Evolutionary conservation across 1,284 basidiomycete genomes (phyloP), one percentile per base, ranked within the genome.

Genomic region (Athelia sp.): DNA sequence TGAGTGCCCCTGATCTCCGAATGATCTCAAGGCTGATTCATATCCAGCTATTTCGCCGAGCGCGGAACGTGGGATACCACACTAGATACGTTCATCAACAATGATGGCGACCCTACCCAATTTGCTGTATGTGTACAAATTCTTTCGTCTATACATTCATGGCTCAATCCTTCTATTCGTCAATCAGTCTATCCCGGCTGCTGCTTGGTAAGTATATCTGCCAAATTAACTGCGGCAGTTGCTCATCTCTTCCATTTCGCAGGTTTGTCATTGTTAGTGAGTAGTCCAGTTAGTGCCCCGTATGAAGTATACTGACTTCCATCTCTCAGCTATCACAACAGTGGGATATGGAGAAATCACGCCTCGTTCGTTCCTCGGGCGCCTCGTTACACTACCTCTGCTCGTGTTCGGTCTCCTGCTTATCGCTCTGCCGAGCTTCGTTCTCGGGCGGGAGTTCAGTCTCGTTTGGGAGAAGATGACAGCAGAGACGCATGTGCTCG

Each of bases 341-440:
- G 88, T 90, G 2, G 87, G 87, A n/a, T 90, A 91, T 57, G 91
- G 90, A 45, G 90, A 93, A 64, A 89, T 93, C 46, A 90, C 87
- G 0, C 90, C 90, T 0, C 79, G 87, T 15, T 89, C 88, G 1
- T 85, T 88, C 62, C 74, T 93, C 10, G 91, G 92, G 2, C 82
- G 90, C 6, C 70, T 94, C 32, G 72, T 94, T 54, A 92, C 91
- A 0, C 72, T 94, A 0, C 92, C 92, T 0, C 74, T 95, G 18
- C 80, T 95, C 43, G 77, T 90, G 18, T 93, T 91, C 59, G 92
- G 92, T 1, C 73, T 94, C 8, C 73, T 95, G 1, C 75, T 94
- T 38, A 93, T 94, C 59, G 92, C 92, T 0, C 74, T 94, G 1
- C 91, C 91, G 4, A 88, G 84, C 55, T 94, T 95, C 58, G 91